Evolutionary conservation across 306 rosid species (phyloP), one percentile per base, ranked within the genome.

Genomic region (Cucurbita moschata): DNA sequence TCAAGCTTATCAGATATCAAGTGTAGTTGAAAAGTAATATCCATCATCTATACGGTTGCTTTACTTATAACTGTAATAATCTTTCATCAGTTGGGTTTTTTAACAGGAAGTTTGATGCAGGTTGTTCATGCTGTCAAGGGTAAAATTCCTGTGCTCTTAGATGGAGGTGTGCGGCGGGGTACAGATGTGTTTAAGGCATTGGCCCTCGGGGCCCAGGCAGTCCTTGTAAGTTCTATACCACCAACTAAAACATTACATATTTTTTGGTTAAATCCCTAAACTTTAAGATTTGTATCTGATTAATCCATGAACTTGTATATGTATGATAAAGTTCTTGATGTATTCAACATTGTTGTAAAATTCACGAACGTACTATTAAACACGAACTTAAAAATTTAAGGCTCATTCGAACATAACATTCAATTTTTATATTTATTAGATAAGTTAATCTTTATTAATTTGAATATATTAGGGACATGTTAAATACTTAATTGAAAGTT

Each of bases 161-260:
- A 86, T 46, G 90, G 93, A 19, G 93, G 93, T 73, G 83, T 88
- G 38, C 76, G 86, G 70, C 82, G 87, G 74, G 88, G 90, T 74
- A 86, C 92, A 12, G 88, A 84, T 63, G 76, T 86, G 38, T 88
- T 86, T 71, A 86, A 88, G 81, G 93, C 86, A 15, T 77, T 88
- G 71, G 90, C 93, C 79, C 86, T 84, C 12, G 90, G 90, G 14
- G 90, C 88, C 74, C 77, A 84, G 66, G 88, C 93, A n/a, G 88
- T 88, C 69, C 86, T 85, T 61, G 92, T 83, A 83, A 74, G 81
- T 67, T 59, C 65, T 23, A 59, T 56, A 10, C 30, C 12, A 11
- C 61, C 39, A 39, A 39, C 10, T 21, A 13, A 38, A 37, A 18
- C 18, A 10, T 43, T 10, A 43, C 10, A 43, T 8, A 43, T 43